These are phyloP conservation scores for Xanthoceras sorbifolium DNA, from an alignment of 345 rosid genomes.

Conservation along the genomic window DNA sequence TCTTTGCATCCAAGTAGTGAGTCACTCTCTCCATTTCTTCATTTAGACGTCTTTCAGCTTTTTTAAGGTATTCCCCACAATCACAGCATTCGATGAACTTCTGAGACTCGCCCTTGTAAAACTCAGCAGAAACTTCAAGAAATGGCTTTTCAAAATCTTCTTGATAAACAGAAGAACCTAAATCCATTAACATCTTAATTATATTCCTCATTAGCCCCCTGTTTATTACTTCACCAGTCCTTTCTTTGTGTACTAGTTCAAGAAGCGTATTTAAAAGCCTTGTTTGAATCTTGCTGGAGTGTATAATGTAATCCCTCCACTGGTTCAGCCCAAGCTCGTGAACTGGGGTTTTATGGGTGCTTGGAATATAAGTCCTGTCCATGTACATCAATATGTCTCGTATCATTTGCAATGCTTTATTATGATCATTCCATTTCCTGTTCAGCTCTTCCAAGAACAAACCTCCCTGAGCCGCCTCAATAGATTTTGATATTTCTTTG, in stretches of 20 bases:
- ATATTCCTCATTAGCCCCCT: conserved; percentile 91
- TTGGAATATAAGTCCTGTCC: conserved; percentile 91
- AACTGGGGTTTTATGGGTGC: conserved; percentile 80
- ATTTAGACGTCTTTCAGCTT: conserved; percentile 85
- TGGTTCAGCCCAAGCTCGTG: conserved; percentile 88
- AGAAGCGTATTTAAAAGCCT: conserved; percentile 82
- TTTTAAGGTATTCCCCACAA: conserved; percentile 93
- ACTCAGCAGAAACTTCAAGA: conserved; percentile 89
- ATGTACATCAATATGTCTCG: conserved; percentile 97
- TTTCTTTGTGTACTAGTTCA: conserved; percentile 75
- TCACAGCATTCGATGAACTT: conserved; percentile 87
- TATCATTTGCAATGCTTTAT: conserved; percentile 96
- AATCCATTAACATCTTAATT: conserved; percentile 93
- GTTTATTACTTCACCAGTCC: conserved; percentile 91
- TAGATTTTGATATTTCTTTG: conserved; percentile 69
- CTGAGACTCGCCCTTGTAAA: conserved; percentile 90
- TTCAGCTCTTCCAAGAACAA: conserved; percentile 87
- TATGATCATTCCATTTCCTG: conserved; percentile 97
- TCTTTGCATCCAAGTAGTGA: conserved; percentile 86
- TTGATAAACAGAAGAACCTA: conserved; percentile 90
- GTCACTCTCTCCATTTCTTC: conserved; percentile 97
- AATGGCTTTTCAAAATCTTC: conserved; percentile 96
- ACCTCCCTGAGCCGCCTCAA: conserved; percentile 94
- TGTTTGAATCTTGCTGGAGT: conserved; percentile 66
- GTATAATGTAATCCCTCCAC: conserved; percentile 90